phyloP scores from a whole-genome alignment of 129 eudicot species.

The Artemisia argyi region DNA sequence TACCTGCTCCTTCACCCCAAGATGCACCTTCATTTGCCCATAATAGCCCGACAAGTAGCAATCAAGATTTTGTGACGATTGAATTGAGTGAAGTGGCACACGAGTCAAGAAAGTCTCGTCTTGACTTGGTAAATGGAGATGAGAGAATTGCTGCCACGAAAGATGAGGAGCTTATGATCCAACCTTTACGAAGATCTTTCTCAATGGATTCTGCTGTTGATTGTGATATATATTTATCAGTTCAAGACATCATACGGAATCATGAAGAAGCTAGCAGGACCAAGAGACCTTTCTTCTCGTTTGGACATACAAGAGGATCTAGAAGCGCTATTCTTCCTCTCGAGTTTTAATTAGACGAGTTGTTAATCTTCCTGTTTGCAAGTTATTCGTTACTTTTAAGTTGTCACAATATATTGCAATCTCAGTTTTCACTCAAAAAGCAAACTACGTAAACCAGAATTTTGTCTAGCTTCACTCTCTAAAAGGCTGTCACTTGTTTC shows the following conservation, averaged over 20 bases:
- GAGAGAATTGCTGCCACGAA: constrained; percentile 43
- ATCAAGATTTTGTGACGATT: constrained; percentile 69
- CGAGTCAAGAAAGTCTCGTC: constrained; percentile 43
- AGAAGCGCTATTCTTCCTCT: constrained; percentile 68
- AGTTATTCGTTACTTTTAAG: constrained; percentile 14
- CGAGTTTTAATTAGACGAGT: constrained; percentile 28
- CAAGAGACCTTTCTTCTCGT: constrained; percentile 61
- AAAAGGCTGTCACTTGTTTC: neutral
- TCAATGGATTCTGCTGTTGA: constrained; percentile 93
- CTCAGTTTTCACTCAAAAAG: constrained; percentile 12
- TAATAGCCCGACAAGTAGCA: constrained; percentile 36
- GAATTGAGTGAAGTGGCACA: constrained; percentile 54
- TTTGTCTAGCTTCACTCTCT: neutral
- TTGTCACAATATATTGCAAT: constrained; percentile 5
- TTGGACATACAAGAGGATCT: constrained; percentile 75
- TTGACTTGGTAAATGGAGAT: constrained; percentile 56
- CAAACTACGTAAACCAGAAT: neutral
- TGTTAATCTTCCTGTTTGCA: constrained; percentile 10
- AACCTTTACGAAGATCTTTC: constrained; percentile 76
- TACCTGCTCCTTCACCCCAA: constrained; percentile 79
- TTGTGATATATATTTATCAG: constrained; percentile 45
- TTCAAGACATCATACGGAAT: constrained; percentile 62
- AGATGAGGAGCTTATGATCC: constrained; percentile 52
- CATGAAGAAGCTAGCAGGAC: constrained; percentile 67
- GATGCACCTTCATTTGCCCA: constrained; percentile 37